phyloP scores from a whole-genome alignment of 1,284 basidiomycete species.

The Leccinum griseonigrum region DNA sequence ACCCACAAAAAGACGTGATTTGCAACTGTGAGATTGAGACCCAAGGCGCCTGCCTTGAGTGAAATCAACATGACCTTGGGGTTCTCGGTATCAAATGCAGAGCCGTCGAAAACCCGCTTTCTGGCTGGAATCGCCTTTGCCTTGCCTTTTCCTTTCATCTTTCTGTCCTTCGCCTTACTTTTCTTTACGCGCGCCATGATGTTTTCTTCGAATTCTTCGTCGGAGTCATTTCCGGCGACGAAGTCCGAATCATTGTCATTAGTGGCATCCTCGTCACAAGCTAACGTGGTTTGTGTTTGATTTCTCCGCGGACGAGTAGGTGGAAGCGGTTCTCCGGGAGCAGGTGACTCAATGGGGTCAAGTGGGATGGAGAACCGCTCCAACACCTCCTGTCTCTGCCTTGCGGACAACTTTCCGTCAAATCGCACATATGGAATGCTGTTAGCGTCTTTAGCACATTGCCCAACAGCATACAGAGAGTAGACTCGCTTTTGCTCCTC shows the following conservation, averaged over 20 bases:
- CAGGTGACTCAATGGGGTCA: conserved; percentile 32
- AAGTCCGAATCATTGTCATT: conserved; percentile 22
- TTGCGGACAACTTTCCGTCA: conserved; percentile 79
- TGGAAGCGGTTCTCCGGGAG: conserved; percentile 19
- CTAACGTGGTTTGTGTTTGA: neutral
- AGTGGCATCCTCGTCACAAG: conserved; percentile 26
- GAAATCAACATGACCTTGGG: conserved; percentile 86
- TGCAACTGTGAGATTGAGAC: conserved; percentile 85
- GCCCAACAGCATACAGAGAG: conserved; percentile 5
- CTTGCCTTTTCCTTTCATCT: conserved; percentile 39
- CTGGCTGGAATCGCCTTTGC: conserved; percentile 20
- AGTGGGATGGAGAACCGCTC: conserved; percentile 70
- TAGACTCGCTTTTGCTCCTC: conserved; percentile 56
- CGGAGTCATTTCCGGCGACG: conserved; percentile 34
- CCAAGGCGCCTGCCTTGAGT: conserved; percentile 80
- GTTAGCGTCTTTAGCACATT: conserved; percentile 10
- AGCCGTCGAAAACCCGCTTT: conserved; percentile 18
- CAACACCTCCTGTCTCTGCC: conserved; percentile 74
- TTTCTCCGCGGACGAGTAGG: conserved; percentile 1
- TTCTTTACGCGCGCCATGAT: conserved; percentile 31
- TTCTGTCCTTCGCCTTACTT: conserved; percentile 35
- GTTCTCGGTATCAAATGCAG: conserved; percentile 38
- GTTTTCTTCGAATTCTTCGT: conserved; percentile 39
- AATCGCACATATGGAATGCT: conserved; percentile 79
- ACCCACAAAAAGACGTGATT: conserved; percentile 87